phyloP scores from a whole-genome alignment of 176 grass and related monocot genomes.

The Oryza coarctata region DNA sequence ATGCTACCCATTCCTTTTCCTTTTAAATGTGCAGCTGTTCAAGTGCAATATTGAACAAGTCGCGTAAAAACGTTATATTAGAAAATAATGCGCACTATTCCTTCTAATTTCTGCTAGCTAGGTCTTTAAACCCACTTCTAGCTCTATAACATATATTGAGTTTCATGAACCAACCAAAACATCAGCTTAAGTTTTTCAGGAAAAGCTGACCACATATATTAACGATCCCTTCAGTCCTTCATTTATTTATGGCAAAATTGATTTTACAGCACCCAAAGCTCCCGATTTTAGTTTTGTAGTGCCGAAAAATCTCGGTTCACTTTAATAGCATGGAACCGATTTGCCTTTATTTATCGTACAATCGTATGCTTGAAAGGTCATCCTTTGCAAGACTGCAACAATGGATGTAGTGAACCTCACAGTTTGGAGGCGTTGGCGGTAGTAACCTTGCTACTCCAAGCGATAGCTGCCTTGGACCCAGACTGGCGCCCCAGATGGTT shows the following conservation, averaged over 20 bases:
- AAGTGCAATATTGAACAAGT: neutral
- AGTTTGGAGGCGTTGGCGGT: slow-evolving; percentile 54
- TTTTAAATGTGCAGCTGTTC: neutral
- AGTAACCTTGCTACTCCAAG: slow-evolving; percentile 45
- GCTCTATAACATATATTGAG: neutral
- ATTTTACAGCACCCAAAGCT: too few species aligned
- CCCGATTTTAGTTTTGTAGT: too few species aligned
- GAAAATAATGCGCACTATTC: too few species aligned
- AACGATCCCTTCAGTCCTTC: neutral
- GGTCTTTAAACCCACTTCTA: too few species aligned
- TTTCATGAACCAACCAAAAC: neutral
- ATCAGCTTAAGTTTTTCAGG: neutral
- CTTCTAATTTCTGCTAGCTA: too few species aligned
- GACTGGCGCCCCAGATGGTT: slow-evolving; percentile 60
- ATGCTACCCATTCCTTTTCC: neutral
- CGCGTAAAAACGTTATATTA: too few species aligned
- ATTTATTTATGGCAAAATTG: too few species aligned
- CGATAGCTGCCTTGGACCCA: slow-evolving; percentile 72
- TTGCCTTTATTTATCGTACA: neutral
- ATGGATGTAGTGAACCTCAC: neutral
- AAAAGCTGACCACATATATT: neutral
- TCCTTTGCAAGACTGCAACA: neutral
- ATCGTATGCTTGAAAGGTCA: neutral
- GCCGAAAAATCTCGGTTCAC: too few species aligned
- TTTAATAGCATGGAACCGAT: too few species aligned